Conservation (phyloP, 805 yeast genomes). For the Wickerhamomyces kurtzmanii region DNA sequence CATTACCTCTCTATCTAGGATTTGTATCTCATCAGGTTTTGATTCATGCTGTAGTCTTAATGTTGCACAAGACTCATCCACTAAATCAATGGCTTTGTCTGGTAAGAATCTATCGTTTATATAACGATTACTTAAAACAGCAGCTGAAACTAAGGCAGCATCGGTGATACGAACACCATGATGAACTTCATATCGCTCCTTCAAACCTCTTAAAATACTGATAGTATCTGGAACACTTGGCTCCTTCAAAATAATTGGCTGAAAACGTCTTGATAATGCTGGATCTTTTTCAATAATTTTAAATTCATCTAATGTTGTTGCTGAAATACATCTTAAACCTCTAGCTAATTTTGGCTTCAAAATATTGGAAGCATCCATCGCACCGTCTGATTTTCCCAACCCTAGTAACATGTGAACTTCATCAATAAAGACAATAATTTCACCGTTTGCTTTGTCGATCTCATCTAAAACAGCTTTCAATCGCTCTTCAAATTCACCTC, state of each 20-base stretch:
- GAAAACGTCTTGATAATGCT: slow-evolving; percentile 89
- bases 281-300: slow-evolving; percentile 95
- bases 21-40: slow-evolving; percentile 90
- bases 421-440: slow-evolving; percentile 76
- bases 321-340: slow-evolving; percentile 93
- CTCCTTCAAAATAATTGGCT: slow-evolving; percentile 77
- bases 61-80: slow-evolving; percentile 96
- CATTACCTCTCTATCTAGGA: slow-evolving; percentile 81
- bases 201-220: slow-evolving; percentile 84
- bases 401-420: slow-evolving; percentile 88
- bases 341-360: slow-evolving; percentile 91
- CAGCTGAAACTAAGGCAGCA: slow-evolving; percentile 89
- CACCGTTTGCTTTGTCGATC: slow-evolving; percentile 69
- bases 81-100: slow-evolving; percentile 93
- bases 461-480: slow-evolving; percentile 74
- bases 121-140: slow-evolving; percentile 80
- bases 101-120: slow-evolving; percentile 88
- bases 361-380: slow-evolving; percentile 91
- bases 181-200: slow-evolving; percentile 92
- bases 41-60: slow-evolving; percentile 92
- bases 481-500: slow-evolving; percentile 95
- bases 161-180: slow-evolving; percentile 95
- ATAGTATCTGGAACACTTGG: slow-evolving; percentile 89
- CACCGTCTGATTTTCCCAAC: slow-evolving; percentile 87
- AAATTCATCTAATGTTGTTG: slow-evolving; percentile 92